These are phyloP conservation scores for Hygrophoropsis aurantiaca DNA, from an alignment of 768 basidiomycete genomes.

Conservation along the genomic window DNA sequence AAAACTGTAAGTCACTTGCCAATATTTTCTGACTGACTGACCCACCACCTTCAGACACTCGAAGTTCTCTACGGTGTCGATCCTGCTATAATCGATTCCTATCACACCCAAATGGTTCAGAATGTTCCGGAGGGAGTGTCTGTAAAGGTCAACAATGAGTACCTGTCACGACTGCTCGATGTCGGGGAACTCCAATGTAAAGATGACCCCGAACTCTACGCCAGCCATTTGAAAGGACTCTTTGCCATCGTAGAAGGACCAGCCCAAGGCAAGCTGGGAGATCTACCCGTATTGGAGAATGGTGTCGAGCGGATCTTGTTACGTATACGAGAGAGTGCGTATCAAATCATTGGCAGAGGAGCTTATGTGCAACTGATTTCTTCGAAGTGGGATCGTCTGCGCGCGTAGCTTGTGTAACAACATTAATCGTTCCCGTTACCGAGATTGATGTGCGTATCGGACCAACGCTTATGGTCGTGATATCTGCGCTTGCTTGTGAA, in stretches of 20 bases:
- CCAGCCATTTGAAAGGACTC: slow-evolving; percentile 44
- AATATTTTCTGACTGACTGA: neutral
- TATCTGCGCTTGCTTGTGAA: slow-evolving; percentile 68
- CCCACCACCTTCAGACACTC: slow-evolving; percentile 49
- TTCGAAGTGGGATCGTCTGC: slow-evolving; percentile 40
- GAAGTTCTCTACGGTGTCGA: slow-evolving; percentile 60
- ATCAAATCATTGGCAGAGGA: slow-evolving; percentile 5
- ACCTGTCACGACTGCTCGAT: slow-evolving; percentile 51
- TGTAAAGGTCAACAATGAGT: slow-evolving; percentile 40
- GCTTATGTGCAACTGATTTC: slow-evolving; percentile 10
- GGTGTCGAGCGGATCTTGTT: slow-evolving; percentile 57
- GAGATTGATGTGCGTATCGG: slow-evolving; percentile 40
- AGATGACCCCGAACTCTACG: slow-evolving; percentile 60
- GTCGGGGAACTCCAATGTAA: slow-evolving; percentile 45
- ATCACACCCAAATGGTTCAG: slow-evolving; percentile 47
- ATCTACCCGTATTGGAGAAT: slow-evolving; percentile 49
- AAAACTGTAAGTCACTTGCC: slow-evolving; percentile 46
- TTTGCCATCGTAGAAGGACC: slow-evolving; percentile 37
- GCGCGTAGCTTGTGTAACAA: slow-evolving; percentile 43
- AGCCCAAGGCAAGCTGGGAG: slow-evolving; percentile 23
- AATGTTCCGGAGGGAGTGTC: slow-evolving; percentile 33
- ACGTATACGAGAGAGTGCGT: slow-evolving; percentile 50
- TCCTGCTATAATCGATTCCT: slow-evolving; percentile 51
- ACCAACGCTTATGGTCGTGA: slow-evolving; percentile 65
- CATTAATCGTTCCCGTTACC: slow-evolving; percentile 43